These are phyloP conservation scores for Gossypium ekmanianum DNA, from an alignment of 345 rosid species.

Conservation along the genomic window DNA sequence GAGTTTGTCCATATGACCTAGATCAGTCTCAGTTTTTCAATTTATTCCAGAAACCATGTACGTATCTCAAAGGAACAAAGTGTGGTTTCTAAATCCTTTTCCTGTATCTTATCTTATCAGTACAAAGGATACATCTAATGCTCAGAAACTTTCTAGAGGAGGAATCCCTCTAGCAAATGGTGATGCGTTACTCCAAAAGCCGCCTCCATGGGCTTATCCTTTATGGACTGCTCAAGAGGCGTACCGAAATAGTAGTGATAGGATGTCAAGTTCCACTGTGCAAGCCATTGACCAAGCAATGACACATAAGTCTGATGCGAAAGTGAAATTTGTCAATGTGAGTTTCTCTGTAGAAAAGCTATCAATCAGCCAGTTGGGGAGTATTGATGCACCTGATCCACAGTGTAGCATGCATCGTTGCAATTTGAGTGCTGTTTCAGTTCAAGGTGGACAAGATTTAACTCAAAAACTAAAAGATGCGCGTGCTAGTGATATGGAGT, in stretches of 20 bases:
- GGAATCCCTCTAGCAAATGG: constrained; percentile 99
- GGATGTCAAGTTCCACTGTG: constrained; percentile 91
- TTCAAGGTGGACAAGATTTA: constrained; percentile 18
- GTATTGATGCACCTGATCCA: constrained; percentile 19
- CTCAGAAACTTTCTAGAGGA: constrained; percentile 89
- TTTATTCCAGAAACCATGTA: not conserved
- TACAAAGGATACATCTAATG: constrained; percentile 61
- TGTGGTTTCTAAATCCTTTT: constrained; percentile 18
- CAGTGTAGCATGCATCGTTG: constrained; percentile 19
- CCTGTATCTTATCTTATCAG: constrained; percentile 41
- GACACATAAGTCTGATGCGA: constrained; percentile 75
- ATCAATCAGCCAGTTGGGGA: constrained; percentile 24
- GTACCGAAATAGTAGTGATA: constrained; percentile 93
- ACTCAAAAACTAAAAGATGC: constrained; percentile 24
- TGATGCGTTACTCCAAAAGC: constrained; percentile 90
- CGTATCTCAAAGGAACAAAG: constrained; percentile 14
- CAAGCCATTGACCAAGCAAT: constrained; percentile 99
- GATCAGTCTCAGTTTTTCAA: not conserved
- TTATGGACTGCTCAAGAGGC: constrained; percentile 94
- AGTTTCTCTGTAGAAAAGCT: constrained; percentile 59
- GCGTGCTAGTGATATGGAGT: constrained; percentile 57
- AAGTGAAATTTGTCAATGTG: constrained; percentile 66
- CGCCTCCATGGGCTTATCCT: constrained; percentile 99
- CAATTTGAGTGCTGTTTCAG: constrained; percentile 18
- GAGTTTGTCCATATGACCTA: not conserved